phyloP scores from a whole-genome alignment of 2,329 filamentous ascomycete genomes.

The Fusarium torulosum region DNA sequence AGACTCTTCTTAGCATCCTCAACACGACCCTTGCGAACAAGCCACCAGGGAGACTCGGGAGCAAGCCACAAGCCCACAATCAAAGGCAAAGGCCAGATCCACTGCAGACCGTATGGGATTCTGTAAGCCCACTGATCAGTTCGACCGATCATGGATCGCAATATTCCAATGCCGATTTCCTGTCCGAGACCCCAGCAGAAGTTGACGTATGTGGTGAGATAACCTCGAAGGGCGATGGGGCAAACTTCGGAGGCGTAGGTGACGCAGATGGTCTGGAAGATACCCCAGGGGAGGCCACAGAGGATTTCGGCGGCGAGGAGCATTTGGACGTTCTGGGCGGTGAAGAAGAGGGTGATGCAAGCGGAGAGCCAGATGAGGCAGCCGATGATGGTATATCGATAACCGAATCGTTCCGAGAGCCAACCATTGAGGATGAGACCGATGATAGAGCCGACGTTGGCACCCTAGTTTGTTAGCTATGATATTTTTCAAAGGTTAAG shows the following conservation, averaged over 20 bases:
- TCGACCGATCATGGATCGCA: slow-evolving; percentile 74
- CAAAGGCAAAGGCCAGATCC: slow-evolving; percentile 81
- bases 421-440: slow-evolving; percentile 42
- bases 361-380: slow-evolving; percentile 35
- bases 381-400: slow-evolving; percentile 42
- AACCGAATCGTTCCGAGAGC: slow-evolving; percentile 38
- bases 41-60: slow-evolving; percentile 80
- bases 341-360: slow-evolving; percentile 44
- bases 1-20: slow-evolving; percentile 76
- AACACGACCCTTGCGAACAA: slow-evolving; percentile 73
- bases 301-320: slow-evolving; percentile 43
- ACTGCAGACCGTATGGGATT: slow-evolving; percentile 79
- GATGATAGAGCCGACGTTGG: slow-evolving; percentile 41
- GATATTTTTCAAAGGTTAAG: accelerated
- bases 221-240: slow-evolving; percentile 77
- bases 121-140: slow-evolving; percentile 76
- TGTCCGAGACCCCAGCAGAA: slow-evolving; percentile 83
- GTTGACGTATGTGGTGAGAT: slow-evolving; percentile 80
- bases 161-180: slow-evolving; percentile 78
- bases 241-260: slow-evolving; percentile 72
- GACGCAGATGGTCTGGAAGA: slow-evolving; percentile 44
- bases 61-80: slow-evolving; percentile 75
- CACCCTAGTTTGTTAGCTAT: slow-evolving; percentile 20
- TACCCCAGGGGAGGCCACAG: slow-evolving; percentile 42
- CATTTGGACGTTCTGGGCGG: slow-evolving; percentile 40